Base-by-base conservation (phyloP, 2,329 filamentous ascomycete genomes). In the Cryphonectria japonica region DNA sequence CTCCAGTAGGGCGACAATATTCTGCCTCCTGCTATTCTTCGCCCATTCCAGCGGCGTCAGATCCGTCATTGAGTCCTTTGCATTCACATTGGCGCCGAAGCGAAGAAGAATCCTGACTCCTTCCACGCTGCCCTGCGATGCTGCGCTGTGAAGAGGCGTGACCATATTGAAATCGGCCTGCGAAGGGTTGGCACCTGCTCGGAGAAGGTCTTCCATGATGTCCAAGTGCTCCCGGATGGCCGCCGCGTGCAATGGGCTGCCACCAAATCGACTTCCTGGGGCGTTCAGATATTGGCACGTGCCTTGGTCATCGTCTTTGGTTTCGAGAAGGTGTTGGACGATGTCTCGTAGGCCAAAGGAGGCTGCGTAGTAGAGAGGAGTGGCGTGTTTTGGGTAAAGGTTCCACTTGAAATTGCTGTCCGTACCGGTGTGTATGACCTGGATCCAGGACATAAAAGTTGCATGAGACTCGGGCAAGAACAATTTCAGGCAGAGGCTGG, bases 351-450 rank as follows among this genome's bases (percentile, higher is more conserved):
- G 22, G 41, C 67, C 59, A 60, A 69, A 54, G 8, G 67, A 69
- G 37, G 67, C 67, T 19, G 67, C 67, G 29, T 69, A 69, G 32
- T 69, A 69, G n/a, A 69, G 43, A 50, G 67, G 29, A 39, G 67
- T 52, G 34, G 59, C 67, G 41, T 69, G 67, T 54, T 59, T 61
- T 6, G 67, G 67, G 34, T 69, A 69, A 26, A 69, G 34, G 39
- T 64, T 59, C 67, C 67, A 69, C 29, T 69, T 69, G 59, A 69
- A 69, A 41, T 64, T 64, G 61, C 61, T 64, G n/a, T 61, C 39
- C 19, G 39, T 34, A 22, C 59, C 41, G 3, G 67, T 60, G 67
- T 63, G 22, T 16, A 69, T 41, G 29, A 69, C 67, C 34, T 64
- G 67, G 26, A 68, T 59, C 67, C 67, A 68, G n/a, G 67, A 68